Evolutionary conservation across 345 rosid species (phyloP), one percentile per base, ranked within the genome.

Genomic region (Gossypium mustelinum): DNA sequence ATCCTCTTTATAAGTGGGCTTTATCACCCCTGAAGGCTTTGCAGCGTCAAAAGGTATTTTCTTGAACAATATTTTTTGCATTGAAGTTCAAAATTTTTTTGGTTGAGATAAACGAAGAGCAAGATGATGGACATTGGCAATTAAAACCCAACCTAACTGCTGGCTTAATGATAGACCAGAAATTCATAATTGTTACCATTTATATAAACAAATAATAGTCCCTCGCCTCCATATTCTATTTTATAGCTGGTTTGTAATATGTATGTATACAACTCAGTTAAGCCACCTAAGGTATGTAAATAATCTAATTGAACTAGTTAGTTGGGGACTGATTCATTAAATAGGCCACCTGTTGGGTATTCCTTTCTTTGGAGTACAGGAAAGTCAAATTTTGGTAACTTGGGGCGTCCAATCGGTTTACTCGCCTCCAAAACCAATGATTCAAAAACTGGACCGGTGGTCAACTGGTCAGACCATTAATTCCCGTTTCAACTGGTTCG

Each of bases 1-100:
- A 95, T 81, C 99, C 99, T 61, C 84, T 95, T 63, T 94, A 94
- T 84, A 93, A 94, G 79, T 94, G 99, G 99, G 99, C 99, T 72
- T 81, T 93, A 75, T 93, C 98, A 74, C 98, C 97, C 70, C 83
- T 95, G 51, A 95, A 95, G 79, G 99, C 99, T 72, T 90, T 95
- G 91, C 99, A 93, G 85, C 96, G 97, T 64, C 99, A 95, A 75
- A 89, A 95, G 97, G 98, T 94, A 87, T 77, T 77, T 76, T 70
- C 77, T 79, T 5, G 61, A 68, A 62, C 29, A 69, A 11, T 25
- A 5, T 27, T 43, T 56, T 14, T 52, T 54, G 59, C 75, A 68
- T 68, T 25, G 24, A 41, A 59, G 24, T 70, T 1, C 41, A n/a
- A 11, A 16, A 70, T 39, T 71, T 62, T 51, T 54, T 61, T 24